Evolutionary conservation across 495 filamentous ascomycete genomes (phyloP), one percentile per base, ranked within the genome.

Genomic region (Rostrohypoxylon terebratum): DNA sequence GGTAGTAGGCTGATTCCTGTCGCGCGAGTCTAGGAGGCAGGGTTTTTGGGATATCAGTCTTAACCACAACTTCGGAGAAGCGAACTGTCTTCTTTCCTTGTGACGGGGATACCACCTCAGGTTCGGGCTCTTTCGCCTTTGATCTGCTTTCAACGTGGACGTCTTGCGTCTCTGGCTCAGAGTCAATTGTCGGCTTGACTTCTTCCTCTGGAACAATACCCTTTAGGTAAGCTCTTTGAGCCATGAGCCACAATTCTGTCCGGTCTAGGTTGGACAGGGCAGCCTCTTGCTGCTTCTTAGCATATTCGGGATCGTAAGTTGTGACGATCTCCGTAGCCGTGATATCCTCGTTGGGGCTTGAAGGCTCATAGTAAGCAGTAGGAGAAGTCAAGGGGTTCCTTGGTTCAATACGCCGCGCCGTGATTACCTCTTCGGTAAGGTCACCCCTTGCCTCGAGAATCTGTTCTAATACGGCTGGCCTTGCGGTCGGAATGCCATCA

Each of bases 1-100:
- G 90, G 85, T 95, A 94, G 77, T 96, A 97, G n/a, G 94, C 92
- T 1, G 91, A 91, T 73, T 96, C 93, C 75, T 90, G 83, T 75
- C 84, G 78, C 75, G 77, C 50, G 72, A 84, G 59, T 76, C 83
- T 83, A n/a, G 85, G 80, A 7, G 84, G 81, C 13, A 83, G 75
- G 28, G 77, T 78, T 60, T 81, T 80, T 16, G 84, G 83, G 23
- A 84, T 68, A 18, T 76, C 74, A n/a, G 84, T 77, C 14, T 84
- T 83, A 6, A 87, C 78, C 9, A 81, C 80, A 53, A 89, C 85
- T 25, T 88, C 87, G 6, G 89, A 88, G 73, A 96, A 94, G n/a
- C 90, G 89, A 25, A 94, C 93, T 0, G 88, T 86, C 81, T 92
- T 95, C 79, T 92, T 92, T 63, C 84, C 83, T 14, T 79, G 80